A percentile compares a stretch with the other conserved stretches of the same genome.
These are phyloP conservation scores for Blastobotrys indianensis DNA, from an alignment of 1,139 yeast genomes.

Conservation along the genomic window DNA sequence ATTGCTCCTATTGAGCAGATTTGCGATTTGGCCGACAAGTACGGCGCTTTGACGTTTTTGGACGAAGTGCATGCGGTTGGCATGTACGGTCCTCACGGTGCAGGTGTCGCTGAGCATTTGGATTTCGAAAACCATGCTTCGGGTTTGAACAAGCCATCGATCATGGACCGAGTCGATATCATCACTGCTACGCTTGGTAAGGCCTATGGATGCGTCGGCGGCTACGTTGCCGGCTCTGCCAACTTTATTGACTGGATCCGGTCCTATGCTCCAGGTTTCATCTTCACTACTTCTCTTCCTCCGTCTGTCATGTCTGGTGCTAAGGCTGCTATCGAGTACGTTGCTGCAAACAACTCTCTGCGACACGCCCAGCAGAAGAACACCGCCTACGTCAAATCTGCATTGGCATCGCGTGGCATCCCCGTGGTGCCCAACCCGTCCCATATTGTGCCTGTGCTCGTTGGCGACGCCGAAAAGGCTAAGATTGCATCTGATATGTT, in stretches of 20 bases:
- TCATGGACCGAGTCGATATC: constrained; percentile 89
- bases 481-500: constrained; percentile 85
- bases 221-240: constrained; percentile 87
- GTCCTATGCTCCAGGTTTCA: constrained; percentile 95
- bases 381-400: constrained; percentile 76
- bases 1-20: constrained; percentile 89
- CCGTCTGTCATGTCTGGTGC: constrained; percentile 99
- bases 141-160: constrained; percentile 41
- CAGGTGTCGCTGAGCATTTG: constrained; percentile 97
- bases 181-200: constrained; percentile 96
- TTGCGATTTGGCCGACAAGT: constrained; percentile 93
- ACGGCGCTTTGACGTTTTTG: constrained; percentile 92
- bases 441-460: constrained; percentile 90
- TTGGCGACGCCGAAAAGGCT: constrained; percentile 92
- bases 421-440: constrained; percentile 98
- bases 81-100: constrained; percentile 98
- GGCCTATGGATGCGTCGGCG: constrained; percentile 96
- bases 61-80: constrained; percentile 99
- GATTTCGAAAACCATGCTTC: constrained; percentile 74
- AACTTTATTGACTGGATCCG: constrained; percentile 89
- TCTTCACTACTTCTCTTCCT: constrained; percentile 92
- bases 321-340: constrained; percentile 76
- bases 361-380: constrained; percentile 81
- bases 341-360: constrained; percentile 68
- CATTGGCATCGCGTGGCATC: constrained; percentile 64